Evolutionary conservation across 352 stramenopile genomes (phyloP).

Genomic region (Globisporangium spinosum): DNA sequence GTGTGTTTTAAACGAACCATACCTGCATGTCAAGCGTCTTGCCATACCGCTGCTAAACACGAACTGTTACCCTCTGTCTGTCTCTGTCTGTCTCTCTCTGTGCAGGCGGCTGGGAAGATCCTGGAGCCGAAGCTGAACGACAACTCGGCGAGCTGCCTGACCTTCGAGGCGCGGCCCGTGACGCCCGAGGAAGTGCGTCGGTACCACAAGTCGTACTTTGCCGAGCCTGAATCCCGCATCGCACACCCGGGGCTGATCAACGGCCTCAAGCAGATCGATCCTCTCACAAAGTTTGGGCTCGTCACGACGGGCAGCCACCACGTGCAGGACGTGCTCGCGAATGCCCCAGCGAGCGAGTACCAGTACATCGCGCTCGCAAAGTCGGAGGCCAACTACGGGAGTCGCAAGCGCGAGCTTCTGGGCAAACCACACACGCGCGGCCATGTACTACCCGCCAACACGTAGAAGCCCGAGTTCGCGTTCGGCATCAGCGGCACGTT

Average conservation of each 20-base stretch:
- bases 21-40: neutral
- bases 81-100: neutral
- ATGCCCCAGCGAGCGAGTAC: constrained; percentile 43
- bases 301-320: constrained; percentile 68
- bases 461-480: constrained; percentile 51
- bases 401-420: constrained; percentile 74
- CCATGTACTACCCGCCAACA: constrained; percentile 58
- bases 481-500: constrained; percentile 68
- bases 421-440: constrained; percentile 64
- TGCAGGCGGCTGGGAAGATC: constrained; percentile 42
- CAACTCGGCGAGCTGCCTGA: constrained; percentile 49
- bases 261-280: constrained; percentile 64
- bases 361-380: constrained; percentile 67
- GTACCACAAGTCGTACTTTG: constrained; percentile 85
- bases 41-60: neutral
- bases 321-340: constrained; percentile 54
- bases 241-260: constrained; percentile 77
- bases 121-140: constrained; percentile 35
- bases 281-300: constrained; percentile 60
- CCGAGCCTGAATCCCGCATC: constrained; percentile 66
- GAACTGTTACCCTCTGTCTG: neutral
- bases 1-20: neutral
- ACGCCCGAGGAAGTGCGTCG: constrained; percentile 73
- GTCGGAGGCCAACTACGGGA: constrained; percentile 75
- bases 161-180: constrained; percentile 46